Base-by-base conservation (phyloP, 2,329 filamentous ascomycete genomes). In the Venturia effusa region DNA sequence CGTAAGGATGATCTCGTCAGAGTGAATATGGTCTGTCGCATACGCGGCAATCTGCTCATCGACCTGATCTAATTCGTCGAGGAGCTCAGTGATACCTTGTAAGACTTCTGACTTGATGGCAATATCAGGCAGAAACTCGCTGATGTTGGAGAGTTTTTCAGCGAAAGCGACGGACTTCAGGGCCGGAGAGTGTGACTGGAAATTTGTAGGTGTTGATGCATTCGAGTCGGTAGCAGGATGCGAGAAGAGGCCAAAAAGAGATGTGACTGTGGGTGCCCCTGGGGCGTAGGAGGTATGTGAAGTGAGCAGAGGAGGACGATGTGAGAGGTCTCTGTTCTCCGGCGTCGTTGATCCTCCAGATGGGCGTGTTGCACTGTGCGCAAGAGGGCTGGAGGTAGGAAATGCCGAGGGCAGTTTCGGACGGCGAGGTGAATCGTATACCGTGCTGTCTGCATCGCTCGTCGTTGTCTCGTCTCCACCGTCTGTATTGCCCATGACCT, bases 21-120 rank as follows among this genome's bases (percentile, higher is more conserved):
- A 89, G 73, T 96, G 90, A 67, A 99, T 96, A 74, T 97, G 90
- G 59, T 95, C 90, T 67, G 96, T 88, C 2, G 92, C 90, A 68
- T 92, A 89, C 27, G 86, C 85, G 1, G 93, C 90, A 69, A 99
- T 95, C 75, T 96, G 92, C 71, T 96, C 91, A 72, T 97, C 94
- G 8, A 92, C 92, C 72, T 93, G 89, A 68, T 89, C 88, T 64
- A 99, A 87, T 77, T 99, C 94, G 72, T 99, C 94, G 74, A 96
- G 89, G 66, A 99, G 92, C 74, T 99, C 94, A 70, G 91, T 87
- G 70, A 99, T 97, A 51, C 92, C 94, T 70, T 94, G 90, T 68
- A 97, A 87, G 32, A 97, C 88, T 75, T 97, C 94, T 17, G 61
- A 37, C 30, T 63, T 63, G 10, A 63, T 63, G 30, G 57, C 45